Evolutionary conservation across 2,329 filamentous ascomycete species (phyloP).

Genomic region (Fusarium cyanostomum): DNA sequence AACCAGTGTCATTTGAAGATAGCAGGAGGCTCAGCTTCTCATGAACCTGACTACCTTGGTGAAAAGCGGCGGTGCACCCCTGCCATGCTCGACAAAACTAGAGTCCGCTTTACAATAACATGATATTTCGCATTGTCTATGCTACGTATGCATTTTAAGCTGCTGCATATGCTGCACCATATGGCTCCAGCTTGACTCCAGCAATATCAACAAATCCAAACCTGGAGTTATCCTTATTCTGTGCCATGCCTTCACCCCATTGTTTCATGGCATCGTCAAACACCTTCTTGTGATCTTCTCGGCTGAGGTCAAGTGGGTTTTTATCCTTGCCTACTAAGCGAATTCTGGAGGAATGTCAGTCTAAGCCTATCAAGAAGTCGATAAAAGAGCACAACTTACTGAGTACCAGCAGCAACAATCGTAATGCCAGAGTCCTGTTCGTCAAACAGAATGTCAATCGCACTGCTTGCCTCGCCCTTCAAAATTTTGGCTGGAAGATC

Average conservation of each 20-base stretch:
- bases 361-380: fast-evolving
- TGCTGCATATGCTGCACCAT: slow-evolving; percentile 40
- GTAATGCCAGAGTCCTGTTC: slow-evolving; percentile 60
- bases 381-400: slow-evolving; percentile 38
- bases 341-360: slow-evolving; percentile 34
- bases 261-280: slow-evolving; percentile 45
- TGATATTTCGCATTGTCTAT: no score
- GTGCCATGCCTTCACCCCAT: slow-evolving; percentile 45
- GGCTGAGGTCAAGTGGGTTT: slow-evolving; percentile 68
- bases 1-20: no score
- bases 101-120: no score
- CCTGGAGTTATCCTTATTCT: slow-evolving; percentile 45
- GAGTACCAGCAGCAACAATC: slow-evolving; percentile 44
- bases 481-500: slow-evolving; percentile 43
- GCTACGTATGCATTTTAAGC: not conserved
- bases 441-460: slow-evolving; percentile 58
- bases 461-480: slow-evolving; percentile 51
- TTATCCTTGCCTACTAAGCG: slow-evolving; percentile 50
- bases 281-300: slow-evolving; percentile 44
- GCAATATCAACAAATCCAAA: slow-evolving; percentile 47
- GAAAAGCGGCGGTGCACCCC: no score
- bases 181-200: slow-evolving; percentile 46
- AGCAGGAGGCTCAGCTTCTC: no score
- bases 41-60: no score
- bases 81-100: no score